Conservation (phyloP, 139 green algal species). For the Pleodorina starrii region DNA sequence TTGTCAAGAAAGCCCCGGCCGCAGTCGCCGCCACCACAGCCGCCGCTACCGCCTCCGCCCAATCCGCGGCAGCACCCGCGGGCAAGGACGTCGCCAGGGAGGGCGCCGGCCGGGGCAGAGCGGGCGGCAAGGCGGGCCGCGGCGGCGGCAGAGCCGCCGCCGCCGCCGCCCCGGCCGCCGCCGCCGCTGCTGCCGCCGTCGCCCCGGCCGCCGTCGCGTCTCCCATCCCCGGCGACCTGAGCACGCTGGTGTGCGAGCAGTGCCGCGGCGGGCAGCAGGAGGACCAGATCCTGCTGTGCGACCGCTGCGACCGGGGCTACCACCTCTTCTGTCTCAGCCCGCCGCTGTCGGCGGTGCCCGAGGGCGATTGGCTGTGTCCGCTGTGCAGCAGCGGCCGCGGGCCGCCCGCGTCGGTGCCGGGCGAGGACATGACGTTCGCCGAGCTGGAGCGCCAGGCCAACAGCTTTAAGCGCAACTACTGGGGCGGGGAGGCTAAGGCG, state of each 20-base stretch:
- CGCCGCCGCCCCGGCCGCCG: neutral
- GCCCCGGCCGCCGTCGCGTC: neutral
- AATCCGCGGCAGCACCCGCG: neutral
- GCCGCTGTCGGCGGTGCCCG: constrained; percentile 66
- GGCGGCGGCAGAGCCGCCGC: neutral
- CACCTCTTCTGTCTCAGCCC: constrained; percentile 33
- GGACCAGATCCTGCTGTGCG: constrained; percentile 89
- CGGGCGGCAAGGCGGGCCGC: neutral
- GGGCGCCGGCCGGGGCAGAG: neutral
- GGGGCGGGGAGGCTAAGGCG: constrained; percentile 54
- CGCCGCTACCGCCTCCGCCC: no score
- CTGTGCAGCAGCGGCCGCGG: constrained; percentile 69
- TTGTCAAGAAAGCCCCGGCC: neutral
- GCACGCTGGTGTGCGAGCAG: constrained; percentile 65
- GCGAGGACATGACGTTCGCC: constrained; percentile 75
- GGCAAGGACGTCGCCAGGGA: neutral
- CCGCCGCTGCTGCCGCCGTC: neutral
- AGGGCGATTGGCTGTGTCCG: constrained; percentile 90
- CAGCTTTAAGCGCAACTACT: constrained; percentile 50
- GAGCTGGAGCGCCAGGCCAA: constrained; percentile 73
- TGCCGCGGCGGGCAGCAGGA: constrained; percentile 79
- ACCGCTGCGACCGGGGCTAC: constrained; percentile 67
- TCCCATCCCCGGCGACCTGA: neutral
- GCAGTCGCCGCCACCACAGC: no score
- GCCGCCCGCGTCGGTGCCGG: constrained; percentile 63